A percentile compares a stretch with the other conserved stretches of the same genome.
Conservation (phyloP, 495 filamentous ascomycete species). For the Penicillium nucicola region DNA sequence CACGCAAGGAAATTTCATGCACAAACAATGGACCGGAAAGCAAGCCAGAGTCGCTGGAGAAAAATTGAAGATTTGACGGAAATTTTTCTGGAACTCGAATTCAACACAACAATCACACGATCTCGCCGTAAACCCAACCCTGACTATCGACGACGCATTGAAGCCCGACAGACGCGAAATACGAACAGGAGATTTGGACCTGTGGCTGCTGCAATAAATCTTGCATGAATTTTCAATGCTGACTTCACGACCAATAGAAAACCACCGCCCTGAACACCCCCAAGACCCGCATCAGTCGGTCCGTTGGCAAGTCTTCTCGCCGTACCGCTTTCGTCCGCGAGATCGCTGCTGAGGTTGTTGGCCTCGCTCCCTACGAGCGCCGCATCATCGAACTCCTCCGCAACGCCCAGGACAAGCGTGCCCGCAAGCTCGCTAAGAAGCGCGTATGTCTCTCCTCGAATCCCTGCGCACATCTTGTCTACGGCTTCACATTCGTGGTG, state of each 20-base stretch:
- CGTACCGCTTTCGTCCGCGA: constrained; percentile 89
- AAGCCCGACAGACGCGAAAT: constrained; percentile 4
- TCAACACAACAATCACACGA: constrained; percentile 9
- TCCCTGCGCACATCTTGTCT: background rate
- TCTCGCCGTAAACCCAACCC: constrained; percentile 1
- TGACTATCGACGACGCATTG: background rate
- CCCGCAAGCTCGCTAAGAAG: constrained; percentile 99
- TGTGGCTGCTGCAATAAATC: background rate
- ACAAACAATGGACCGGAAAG: background rate
- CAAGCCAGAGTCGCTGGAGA: background rate
- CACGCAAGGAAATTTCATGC: background rate
- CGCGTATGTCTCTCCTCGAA: constrained; percentile 58
- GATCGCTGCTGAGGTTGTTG: constrained; percentile 89
- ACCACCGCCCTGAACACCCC: constrained; percentile 76
- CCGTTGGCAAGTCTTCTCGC: constrained; percentile 90
- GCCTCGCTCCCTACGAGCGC: constrained; percentile 95
- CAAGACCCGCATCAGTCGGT: constrained; percentile 83
- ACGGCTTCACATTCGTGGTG: background rate
- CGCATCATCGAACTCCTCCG: constrained; percentile 97
- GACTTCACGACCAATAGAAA: constrained; percentile 61
- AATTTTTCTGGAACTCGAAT: background rate
- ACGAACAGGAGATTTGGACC: constrained; percentile 1
- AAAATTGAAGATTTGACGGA: constrained; percentile 1
- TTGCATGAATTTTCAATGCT: constrained; percentile 21
- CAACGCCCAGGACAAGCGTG: constrained; percentile 99